Conservation (phyloP, 257 asterid species). For the Nicotiana attenuata region DNA sequence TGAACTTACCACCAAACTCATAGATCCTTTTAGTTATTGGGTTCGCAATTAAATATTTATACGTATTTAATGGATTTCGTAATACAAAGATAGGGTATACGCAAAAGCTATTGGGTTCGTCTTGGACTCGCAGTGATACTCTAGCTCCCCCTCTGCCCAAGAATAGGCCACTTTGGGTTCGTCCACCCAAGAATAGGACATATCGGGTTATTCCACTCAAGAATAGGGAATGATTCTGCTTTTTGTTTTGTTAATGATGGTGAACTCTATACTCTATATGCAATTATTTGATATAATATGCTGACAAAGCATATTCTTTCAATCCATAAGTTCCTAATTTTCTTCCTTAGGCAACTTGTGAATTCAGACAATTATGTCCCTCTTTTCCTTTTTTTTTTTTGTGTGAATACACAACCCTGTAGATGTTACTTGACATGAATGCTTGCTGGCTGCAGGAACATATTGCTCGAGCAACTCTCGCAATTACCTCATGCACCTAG, state of each 20-base stretch:
- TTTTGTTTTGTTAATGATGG: neutral
- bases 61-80: too few relatives aligned
- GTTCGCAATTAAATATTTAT: too few relatives aligned
- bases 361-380: neutral
- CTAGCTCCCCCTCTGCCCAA: too few relatives aligned
- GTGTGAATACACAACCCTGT: neutral
- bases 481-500: slow-evolving; percentile 78
- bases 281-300: neutral
- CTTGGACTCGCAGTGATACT: too few relatives aligned
- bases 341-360: neutral
- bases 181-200: too few relatives aligned
- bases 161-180: too few relatives aligned
- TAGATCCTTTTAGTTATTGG: too few relatives aligned
- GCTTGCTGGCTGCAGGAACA: slow-evolving; percentile 44
- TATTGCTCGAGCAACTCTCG: slow-evolving; percentile 70
- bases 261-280: neutral
- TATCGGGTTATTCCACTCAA: neutral
- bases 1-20: too few relatives aligned
- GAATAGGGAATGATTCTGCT: neutral
- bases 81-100: too few relatives aligned
- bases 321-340: neutral
- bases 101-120: too few relatives aligned
- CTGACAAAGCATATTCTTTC: neutral
- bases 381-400: neutral
- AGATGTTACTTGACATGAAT: neutral